These are phyloP conservation scores for Myxozyma monticola DNA, from an alignment of 805 yeast genomes.

Conservation along the genomic window DNA sequence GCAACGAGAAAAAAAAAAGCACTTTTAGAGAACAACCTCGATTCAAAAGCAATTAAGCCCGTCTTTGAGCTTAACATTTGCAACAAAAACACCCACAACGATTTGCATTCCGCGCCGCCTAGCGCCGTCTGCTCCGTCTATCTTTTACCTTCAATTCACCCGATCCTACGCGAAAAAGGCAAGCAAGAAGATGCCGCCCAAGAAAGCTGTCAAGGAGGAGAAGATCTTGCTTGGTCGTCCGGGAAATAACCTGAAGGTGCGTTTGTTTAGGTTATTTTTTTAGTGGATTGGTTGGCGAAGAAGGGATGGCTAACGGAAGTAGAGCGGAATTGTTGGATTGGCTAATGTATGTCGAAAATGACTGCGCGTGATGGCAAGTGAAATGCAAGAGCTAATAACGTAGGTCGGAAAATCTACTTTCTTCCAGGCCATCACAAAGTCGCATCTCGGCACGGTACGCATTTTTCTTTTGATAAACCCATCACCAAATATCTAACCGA, in stretches of 20 bases:
- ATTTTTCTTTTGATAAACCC: background rate
- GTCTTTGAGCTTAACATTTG: too few species aligned
- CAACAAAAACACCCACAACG: too few species aligned
- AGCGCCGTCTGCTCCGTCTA: too few species aligned
- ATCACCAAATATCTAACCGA: background rate
- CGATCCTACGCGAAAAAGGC: constrained; percentile 21
- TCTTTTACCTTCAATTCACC: background rate
- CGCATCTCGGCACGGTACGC: constrained; percentile 70
- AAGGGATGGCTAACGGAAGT: background rate
- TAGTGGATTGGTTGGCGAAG: background rate
- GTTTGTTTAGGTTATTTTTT: background rate
- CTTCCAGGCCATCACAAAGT: constrained; percentile 93
- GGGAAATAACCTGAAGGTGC: constrained; percentile 62
- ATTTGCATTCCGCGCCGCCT: too few species aligned
- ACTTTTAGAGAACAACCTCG: too few species aligned
- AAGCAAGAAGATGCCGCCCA: constrained; percentile 63
- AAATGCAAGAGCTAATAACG: background rate
- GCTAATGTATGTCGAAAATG: constrained; percentile 50
- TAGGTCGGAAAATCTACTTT: constrained; percentile 92
- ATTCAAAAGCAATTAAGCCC: too few species aligned
- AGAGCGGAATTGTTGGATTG: constrained; percentile 88
- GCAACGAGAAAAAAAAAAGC: too few species aligned
- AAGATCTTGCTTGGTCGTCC: constrained; percentile 83
- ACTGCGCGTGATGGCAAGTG: background rate
- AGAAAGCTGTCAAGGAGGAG: constrained; percentile 66